Conservation (phyloP, 208 protist genomes). For the Leishmania gerbilli region DNA sequence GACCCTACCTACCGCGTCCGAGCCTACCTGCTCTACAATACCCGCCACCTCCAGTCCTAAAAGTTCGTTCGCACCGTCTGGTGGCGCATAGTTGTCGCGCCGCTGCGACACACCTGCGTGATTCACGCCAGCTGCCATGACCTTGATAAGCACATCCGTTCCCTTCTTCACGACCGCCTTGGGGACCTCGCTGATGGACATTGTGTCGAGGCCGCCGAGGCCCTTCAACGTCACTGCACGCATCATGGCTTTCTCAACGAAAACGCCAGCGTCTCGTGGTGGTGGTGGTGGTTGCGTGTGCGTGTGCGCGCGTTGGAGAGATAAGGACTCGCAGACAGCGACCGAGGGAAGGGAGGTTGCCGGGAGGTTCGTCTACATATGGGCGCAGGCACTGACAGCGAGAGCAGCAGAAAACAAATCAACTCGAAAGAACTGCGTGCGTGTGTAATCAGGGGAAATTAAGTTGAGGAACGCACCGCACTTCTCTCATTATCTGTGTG, state of each 20-base stretch:
- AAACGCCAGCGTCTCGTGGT: background rate
- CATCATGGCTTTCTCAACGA: constrained; percentile 31
- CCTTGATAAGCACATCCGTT: constrained; percentile 82
- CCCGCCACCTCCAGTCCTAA: constrained; percentile 91
- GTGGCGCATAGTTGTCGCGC: constrained; percentile 84
- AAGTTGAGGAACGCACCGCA: background rate
- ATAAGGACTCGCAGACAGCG: background rate
- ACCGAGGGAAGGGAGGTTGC: background rate
- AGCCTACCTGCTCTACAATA: constrained; percentile 70
- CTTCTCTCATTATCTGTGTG: background rate
- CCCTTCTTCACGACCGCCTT: constrained; percentile 37
- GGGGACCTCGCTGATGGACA: constrained; percentile 49
- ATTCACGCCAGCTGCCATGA: constrained; percentile 89
- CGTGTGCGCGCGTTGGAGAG: background rate
- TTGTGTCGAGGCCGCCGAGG: constrained; percentile 53
- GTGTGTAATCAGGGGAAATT: too few species aligned
- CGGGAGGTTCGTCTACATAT: background rate
- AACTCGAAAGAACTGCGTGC: background rate
- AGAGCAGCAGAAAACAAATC: background rate
- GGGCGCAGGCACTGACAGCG: background rate
- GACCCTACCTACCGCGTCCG: constrained; percentile 34
- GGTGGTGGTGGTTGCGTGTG: background rate
- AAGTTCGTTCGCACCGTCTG: constrained; percentile 60
- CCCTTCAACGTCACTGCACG: constrained; percentile 73
- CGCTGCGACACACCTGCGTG: constrained; percentile 80